Base-by-base conservation (phyloP, 1,139 yeast species). In the Pichia sp. region DNA sequence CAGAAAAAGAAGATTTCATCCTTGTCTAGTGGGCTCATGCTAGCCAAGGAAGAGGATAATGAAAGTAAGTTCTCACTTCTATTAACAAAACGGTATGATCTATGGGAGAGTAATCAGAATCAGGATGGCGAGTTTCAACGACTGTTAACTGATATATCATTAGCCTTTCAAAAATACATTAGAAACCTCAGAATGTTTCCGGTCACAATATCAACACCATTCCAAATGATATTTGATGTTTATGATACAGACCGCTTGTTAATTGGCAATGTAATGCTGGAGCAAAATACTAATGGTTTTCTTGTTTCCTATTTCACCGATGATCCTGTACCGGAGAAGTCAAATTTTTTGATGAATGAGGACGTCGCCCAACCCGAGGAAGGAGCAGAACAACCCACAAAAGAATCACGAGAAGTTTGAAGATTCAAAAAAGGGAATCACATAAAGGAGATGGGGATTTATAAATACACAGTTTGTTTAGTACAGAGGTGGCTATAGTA, bases 201-300 rank as follows among this genome's bases (percentile, higher is more conserved):
- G 13, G 13, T 31, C 6, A 21, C 46, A 2, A 21, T 19, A 3
- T 11, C 7, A 12, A 48, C 43, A 27, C 13, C 22, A 10, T 40
- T 45, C 27, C 22, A 35, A 26, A 39, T 41, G 21, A 33, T 42
- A 3, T 30, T 37, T 4, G 35, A 43, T 18, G 23, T 50, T 15
- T 52, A 45, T 32, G 50, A 50, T 11, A 11, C 29, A 3, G 45
- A 51, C 35, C 35, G 49, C 2, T 16, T 35, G 5, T 40, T 36
- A 18, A 32, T 51, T 8, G 50, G 45, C n/a, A 41, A 41, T 24
- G 33, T 51, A 12, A 27, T 20, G 7, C 23, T 54, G 6, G 38
- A 35, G 5, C 50, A 51, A 22, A 41, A 44, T 8, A 29, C 33
- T 3, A 37, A 34, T 13, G 47, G 44, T 3, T 28, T 32, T 5